Percentiles rank a stretch among this genome's conserved stretches.
These are phyloP conservation scores for Cladosporium colombiae DNA, from an alignment of 2,329 filamentous ascomycete genomes.

Conservation along the genomic window DNA sequence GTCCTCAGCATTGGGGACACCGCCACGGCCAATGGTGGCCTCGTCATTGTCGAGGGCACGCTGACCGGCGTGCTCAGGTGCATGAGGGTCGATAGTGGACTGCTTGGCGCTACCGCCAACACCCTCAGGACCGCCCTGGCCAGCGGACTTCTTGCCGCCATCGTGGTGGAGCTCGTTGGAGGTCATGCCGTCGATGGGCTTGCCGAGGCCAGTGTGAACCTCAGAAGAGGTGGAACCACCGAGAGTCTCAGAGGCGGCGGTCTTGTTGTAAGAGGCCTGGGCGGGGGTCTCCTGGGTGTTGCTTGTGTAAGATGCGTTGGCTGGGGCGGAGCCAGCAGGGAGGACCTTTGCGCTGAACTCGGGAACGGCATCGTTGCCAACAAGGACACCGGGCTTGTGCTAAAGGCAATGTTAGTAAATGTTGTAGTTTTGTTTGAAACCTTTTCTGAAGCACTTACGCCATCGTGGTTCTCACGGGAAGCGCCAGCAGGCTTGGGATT, in stretches of 20 bases:
- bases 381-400: conserved; percentile 65
- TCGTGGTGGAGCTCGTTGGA: conserved; percentile 48
- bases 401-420: too few species aligned
- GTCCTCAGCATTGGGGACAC: conserved; percentile 39
- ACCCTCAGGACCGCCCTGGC: conserved; percentile 45
- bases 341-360: conserved; percentile 66
- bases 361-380: conserved; percentile 59
- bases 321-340: conserved; percentile 64
- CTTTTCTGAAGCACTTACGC: too few species aligned
- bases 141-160: conserved; percentile 44
- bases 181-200: conserved; percentile 53
- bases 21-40: conserved; percentile 38
- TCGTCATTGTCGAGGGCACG: conserved; percentile 37
- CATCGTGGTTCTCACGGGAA: conserved; percentile 20
- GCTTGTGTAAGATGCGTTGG: conserved; percentile 46
- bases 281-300: conserved; percentile 43
- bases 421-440: too few species aligned
- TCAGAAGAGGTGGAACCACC: conserved; percentile 55
- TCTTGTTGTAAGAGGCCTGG: conserved; percentile 45
- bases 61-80: conserved; percentile 33
- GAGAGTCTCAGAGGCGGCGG: conserved; percentile 50
- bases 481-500: conserved; percentile 16
- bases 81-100: conserved; percentile 29
- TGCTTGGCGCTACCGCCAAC: conserved; percentile 38
- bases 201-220: conserved; percentile 56